These are phyloP conservation scores for Raphanus raphanistrum DNA, from an alignment of 345 rosid species.

Conservation along the genomic window DNA sequence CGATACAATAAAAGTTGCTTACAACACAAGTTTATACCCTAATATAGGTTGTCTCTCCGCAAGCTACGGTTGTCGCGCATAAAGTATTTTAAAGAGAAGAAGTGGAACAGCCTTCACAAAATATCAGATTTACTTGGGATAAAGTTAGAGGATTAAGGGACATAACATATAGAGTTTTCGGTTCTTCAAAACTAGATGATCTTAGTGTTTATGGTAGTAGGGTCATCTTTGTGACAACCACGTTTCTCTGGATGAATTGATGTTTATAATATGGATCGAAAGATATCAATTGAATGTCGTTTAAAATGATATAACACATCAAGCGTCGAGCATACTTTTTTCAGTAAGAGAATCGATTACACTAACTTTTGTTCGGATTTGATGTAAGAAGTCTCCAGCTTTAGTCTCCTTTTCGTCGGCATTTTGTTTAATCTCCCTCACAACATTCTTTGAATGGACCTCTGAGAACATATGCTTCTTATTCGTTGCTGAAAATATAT, in stretches of 20 bases:
- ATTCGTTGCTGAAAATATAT: conserved; percentile 12
- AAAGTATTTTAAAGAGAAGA: conserved; percentile 11
- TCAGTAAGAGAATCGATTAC: conserved; percentile 7
- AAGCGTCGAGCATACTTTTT: conserved; percentile 14
- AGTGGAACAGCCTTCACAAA: background rate
- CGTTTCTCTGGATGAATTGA: conserved; percentile 63
- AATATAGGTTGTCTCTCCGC: conserved; percentile 25
- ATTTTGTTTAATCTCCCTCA: conserved; percentile 44
- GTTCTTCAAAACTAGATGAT: conserved; percentile 61
- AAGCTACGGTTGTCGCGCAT: conserved; percentile 21
- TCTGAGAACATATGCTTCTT: conserved; percentile 28
- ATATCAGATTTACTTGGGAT: background rate
- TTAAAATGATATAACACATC: conserved; percentile 29
- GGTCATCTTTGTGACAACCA: conserved; percentile 44
- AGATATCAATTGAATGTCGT: conserved; percentile 4
- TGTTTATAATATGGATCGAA: conserved; percentile 31
- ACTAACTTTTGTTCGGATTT: conserved; percentile 70
- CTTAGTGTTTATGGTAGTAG: conserved; percentile 40
- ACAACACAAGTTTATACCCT: conserved; percentile 15
- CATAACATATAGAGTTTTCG: conserved; percentile 76
- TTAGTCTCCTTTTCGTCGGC: conserved; percentile 46
- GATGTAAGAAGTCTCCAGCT: conserved; percentile 66
- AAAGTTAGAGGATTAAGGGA: conserved; percentile 17
- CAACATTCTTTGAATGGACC: conserved; percentile 46
- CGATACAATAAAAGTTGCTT: conserved; percentile 5